A percentile compares a stretch with the other conserved stretches of the same genome.
Conservation (phyloP, 192 early-diverging fungal species). For the Mortierella hygrophila region DNA sequence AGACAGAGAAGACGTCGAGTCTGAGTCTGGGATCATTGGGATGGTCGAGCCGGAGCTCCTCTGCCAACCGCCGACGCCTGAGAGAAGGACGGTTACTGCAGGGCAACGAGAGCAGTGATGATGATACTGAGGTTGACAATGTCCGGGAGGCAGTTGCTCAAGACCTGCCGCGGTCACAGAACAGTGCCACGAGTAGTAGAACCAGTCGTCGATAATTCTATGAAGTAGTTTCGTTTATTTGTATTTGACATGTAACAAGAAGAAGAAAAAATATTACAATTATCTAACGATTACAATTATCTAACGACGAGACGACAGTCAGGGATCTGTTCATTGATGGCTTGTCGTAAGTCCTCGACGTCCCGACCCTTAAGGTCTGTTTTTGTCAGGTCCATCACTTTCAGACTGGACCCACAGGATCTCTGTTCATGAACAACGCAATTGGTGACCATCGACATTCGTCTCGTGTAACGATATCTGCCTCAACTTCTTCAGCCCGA, state of each 20-base stretch:
- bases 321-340: neutral
- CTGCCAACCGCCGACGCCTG: constrained; percentile 28
- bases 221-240: neutral
- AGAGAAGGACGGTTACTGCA: constrained; percentile 44
- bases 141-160: constrained; percentile 34
- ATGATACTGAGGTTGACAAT: constrained; percentile 41
- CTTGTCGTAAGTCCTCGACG: neutral
- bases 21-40: constrained; percentile 41
- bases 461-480: constrained; percentile 11
- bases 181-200: constrained; percentile 12
- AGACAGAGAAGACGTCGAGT: constrained; percentile 25
- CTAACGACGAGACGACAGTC: neutral
- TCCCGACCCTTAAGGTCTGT: constrained; percentile 8
- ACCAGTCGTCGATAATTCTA: constrained; percentile 7
- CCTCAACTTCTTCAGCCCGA: constrained; percentile 5
- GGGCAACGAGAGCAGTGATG: constrained; percentile 39
- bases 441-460: constrained; percentile 6
- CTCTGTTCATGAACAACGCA: constrained; percentile 6
- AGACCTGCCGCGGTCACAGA: constrained; percentile 47
- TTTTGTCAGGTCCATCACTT: constrained; percentile 1
- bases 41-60: constrained; percentile 19
- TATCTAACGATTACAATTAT: neutral
- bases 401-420: neutral
- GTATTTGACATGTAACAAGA: constrained; percentile 2
- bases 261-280: neutral